Evolutionary conservation across 139 green algal genomes (phyloP).

Genomic region (Coelastrella sp.): DNA sequence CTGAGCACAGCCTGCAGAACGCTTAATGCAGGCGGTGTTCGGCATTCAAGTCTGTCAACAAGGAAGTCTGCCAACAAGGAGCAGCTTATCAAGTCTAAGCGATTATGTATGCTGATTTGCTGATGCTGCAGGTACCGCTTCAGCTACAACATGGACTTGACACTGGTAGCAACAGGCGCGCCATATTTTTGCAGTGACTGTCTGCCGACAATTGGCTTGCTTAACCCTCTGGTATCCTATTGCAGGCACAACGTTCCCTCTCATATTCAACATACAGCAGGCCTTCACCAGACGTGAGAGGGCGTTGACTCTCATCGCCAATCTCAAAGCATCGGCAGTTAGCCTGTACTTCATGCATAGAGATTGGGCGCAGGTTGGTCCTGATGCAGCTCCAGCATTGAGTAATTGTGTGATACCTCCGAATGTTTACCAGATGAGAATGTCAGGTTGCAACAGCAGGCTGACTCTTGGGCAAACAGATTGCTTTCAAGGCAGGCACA

Average conservation of each 20-base stretch:
- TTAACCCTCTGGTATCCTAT: neutral
- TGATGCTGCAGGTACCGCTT: conserved; percentile 20
- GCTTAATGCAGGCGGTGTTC: too few relatives aligned
- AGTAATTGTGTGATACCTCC: too few relatives aligned
- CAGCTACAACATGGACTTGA: conserved; percentile 46
- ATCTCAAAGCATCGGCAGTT: conserved; percentile 47
- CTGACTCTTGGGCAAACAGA: too few relatives aligned
- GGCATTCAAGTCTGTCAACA: too few relatives aligned
- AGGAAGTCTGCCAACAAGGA: too few relatives aligned
- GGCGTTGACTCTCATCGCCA: conserved; percentile 35
- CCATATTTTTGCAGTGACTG: neutral
- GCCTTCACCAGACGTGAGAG: conserved; percentile 34
- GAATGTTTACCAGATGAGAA: too few relatives aligned
- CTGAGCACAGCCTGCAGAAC: too few relatives aligned
- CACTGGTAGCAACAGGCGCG: conserved; percentile 25
- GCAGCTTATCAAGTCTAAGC: too few relatives aligned
- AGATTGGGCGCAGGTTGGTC: conserved; percentile 45
- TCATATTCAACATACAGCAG: conserved; percentile 39
- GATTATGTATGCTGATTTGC: too few relatives aligned
- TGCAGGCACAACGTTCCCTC: conserved; percentile 38
- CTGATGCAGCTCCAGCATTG: neutral
- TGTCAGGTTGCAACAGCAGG: too few relatives aligned
- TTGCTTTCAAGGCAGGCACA: too few relatives aligned
- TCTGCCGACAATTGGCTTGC: too few relatives aligned
- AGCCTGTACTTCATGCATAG: conserved; percentile 64